phyloP scores from a whole-genome alignment of 2,329 filamentous ascomycete species.

The Claviceps quebecensis region DNA sequence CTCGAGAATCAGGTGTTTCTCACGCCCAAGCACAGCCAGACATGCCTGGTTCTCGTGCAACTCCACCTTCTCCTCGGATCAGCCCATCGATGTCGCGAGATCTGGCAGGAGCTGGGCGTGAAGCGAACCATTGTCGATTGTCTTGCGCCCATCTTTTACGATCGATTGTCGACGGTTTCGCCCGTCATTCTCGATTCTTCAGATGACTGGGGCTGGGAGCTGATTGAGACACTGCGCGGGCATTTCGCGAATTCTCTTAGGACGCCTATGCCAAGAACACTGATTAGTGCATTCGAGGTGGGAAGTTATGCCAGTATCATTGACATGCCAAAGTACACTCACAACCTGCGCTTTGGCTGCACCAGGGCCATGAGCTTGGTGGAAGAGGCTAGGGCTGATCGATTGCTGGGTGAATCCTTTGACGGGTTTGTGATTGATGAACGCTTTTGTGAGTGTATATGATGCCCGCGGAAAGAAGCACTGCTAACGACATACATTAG shows the following conservation, averaged over 20 bases:
- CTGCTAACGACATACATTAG: conserved; percentile 31
- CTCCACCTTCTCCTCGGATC: conserved; percentile 38
- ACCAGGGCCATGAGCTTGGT: conserved; percentile 38
- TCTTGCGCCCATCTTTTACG: conserved; percentile 38
- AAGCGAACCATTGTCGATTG: conserved; percentile 46
- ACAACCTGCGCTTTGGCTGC: conserved; percentile 32
- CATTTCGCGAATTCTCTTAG: conserved; percentile 34
- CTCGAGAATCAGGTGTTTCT: conserved; percentile 34
- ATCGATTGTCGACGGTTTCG: conserved; percentile 38
- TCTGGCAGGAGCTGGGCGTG: conserved; percentile 38
- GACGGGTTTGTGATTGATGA: conserved; percentile 28
- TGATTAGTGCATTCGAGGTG: conserved; percentile 33
- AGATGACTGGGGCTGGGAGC: conserved; percentile 19
- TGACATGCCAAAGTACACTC: conserved; percentile 30
- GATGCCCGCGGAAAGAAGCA: conserved; percentile 18
- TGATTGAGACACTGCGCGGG: conserved; percentile 27
- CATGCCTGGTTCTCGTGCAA: conserved; percentile 36
- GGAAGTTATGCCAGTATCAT: conserved; percentile 38
- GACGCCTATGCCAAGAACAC: conserved; percentile 27
- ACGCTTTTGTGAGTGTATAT: conserved; percentile 29
- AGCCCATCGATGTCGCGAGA: conserved; percentile 28
- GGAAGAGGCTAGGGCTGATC: conserved; percentile 33
- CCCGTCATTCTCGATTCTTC: conserved; percentile 24
- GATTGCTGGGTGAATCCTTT: conserved; percentile 26
- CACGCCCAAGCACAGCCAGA: conserved; percentile 30